Evolutionary conservation across 495 filamentous ascomycete genomes (phyloP), one percentile per base, ranked within the genome.

Genomic region (Pseudoneurospora amorphoporcata): DNA sequence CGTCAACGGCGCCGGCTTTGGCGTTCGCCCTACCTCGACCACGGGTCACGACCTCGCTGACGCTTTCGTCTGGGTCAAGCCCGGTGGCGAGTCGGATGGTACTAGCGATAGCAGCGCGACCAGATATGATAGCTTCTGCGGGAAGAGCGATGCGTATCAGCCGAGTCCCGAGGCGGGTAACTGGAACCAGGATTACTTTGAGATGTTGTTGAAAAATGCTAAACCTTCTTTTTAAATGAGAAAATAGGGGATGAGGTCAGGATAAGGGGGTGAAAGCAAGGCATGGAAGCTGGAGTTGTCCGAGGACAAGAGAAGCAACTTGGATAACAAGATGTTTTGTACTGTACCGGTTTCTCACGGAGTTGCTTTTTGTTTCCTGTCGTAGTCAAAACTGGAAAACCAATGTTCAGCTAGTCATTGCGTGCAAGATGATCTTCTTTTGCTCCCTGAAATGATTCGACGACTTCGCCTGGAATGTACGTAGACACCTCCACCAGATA

Each of bases 1-100:
- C 79, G 87, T 91, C 77, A 88, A 87, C 73, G 88, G 87, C 75
- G 88, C 91, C 69, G 92, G 92, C 40, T 94, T 94, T 79, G 92
- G 92, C 80, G 84, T 86, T 65, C 90, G 89, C 72, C 89, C 90
- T 0, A 90, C 89, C 4, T 84, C 88, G 42, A 77, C 86, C 73
- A 92, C 91, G 8, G 89, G 88, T 71, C 77, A 86, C 79, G 77
- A 83, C 35, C 85, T 92, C 38, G 85, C 86, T 70, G 91, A 94
- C 80, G 90, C 92, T 65, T 93, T 94, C 82, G 91, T 93, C 80
- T 94, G 92, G 92, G 83, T 92, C 76, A 94, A 94, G 88, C 92
- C 91, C 70, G 92, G 92, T 77, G 92, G 92, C 75, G 92, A 95
- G 81, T 89, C 88, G 58, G 92, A 94, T 80, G 92, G 92, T 75